These are phyloP conservation scores for Chrysoporthe puriensis DNA, from an alignment of 2,329 filamentous ascomycete species.

Conservation along the genomic window DNA sequence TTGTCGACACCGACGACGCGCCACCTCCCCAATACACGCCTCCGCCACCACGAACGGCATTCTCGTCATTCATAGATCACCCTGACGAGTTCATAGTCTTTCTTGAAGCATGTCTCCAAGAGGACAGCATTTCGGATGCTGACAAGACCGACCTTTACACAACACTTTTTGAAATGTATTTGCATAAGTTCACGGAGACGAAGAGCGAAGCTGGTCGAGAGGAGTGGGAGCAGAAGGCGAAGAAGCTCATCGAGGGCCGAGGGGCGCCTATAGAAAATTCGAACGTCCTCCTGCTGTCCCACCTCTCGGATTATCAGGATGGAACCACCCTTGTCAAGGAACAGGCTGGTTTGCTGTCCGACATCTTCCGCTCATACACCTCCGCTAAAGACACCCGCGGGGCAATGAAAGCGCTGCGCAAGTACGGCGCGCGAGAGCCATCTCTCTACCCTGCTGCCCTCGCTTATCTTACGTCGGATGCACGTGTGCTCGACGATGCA, in stretches of 20 bases:
- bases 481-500: slow-evolving; percentile 80
- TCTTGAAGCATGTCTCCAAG: slow-evolving; percentile 81
- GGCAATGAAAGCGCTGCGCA: slow-evolving; percentile 84
- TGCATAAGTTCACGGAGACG: slow-evolving; percentile 81
- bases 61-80: slow-evolving; percentile 96
- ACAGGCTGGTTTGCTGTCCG: slow-evolving; percentile 86
- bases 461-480: slow-evolving; percentile 88
- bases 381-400: slow-evolving; percentile 88
- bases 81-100: slow-evolving; percentile 90
- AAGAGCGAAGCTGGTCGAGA: slow-evolving; percentile 68
- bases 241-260: slow-evolving; percentile 80
- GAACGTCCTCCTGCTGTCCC: slow-evolving; percentile 89
- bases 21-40: slow-evolving; percentile 67
- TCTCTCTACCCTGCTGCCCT: slow-evolving; percentile 91
- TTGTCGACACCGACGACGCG: slow-evolving; percentile 52
- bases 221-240: slow-evolving; percentile 89
- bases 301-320: slow-evolving; percentile 86
- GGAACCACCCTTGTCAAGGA: slow-evolving; percentile 93
- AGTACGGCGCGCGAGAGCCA: slow-evolving; percentile 90
- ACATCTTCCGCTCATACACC: slow-evolving; percentile 97
- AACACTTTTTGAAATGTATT: slow-evolving; percentile 96
- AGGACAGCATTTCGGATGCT: slow-evolving; percentile 69
- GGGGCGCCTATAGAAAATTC: slow-evolving; percentile 90
- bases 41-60: slow-evolving; percentile 84
- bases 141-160: slow-evolving; percentile 89